Evolutionary conservation across 139 green algal genomes (phyloP).

Genomic region (Coccomyxa sp.): DNA sequence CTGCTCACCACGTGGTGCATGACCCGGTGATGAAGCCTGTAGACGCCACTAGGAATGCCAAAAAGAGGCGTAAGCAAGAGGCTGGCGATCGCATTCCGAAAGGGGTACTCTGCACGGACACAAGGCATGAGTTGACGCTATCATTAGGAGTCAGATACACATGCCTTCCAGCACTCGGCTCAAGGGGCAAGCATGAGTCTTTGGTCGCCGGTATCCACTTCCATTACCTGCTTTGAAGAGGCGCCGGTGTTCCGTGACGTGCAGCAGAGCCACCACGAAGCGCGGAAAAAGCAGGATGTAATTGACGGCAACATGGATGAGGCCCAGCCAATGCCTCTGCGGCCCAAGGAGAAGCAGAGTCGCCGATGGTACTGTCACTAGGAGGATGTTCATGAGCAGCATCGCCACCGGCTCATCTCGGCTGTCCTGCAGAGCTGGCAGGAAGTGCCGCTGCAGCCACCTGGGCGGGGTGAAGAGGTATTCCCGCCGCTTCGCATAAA

Average conservation of each 20-base stretch:
- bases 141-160: too few species aligned
- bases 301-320: constrained; percentile 43
- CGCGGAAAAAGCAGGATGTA: constrained; percentile 68
- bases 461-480: constrained; percentile 17
- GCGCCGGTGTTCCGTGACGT: constrained; percentile 63
- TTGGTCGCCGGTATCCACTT: background rate
- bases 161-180: too few species aligned
- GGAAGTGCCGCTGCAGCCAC: background rate
- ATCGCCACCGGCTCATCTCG: constrained; percentile 41
- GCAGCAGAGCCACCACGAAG: constrained; percentile 72
- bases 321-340: constrained; percentile 30
- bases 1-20: constrained; percentile 82
- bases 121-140: background rate
- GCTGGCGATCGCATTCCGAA: constrained; percentile 43
- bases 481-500: constrained; percentile 10
- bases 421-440: constrained; percentile 27
- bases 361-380: constrained; percentile 13
- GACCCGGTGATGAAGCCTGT: constrained; percentile 76
- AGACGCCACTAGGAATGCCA: constrained; percentile 74
- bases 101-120: background rate
- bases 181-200: too few species aligned
- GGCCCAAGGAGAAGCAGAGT: constrained; percentile 7
- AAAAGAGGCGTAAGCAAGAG: constrained; percentile 59
- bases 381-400: constrained; percentile 39
- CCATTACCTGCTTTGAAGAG: constrained; percentile 50